Conservation (phyloP, 2,329 filamentous ascomycete species). For the Neonectria sp. region DNA sequence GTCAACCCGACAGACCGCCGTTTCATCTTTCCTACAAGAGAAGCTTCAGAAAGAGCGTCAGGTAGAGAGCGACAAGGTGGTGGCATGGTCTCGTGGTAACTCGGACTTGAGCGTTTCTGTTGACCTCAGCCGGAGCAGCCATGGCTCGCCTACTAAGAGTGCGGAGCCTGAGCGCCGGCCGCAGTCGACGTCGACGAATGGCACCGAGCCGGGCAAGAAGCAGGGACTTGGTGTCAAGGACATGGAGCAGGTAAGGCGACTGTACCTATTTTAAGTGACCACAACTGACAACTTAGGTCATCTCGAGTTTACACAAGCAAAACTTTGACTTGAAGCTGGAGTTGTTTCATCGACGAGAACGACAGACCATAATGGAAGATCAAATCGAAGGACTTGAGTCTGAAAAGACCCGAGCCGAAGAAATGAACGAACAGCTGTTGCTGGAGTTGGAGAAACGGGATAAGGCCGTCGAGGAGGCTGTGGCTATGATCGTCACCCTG, state of each 20-base stretch:
- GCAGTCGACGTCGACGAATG: slow-evolving; percentile 54
- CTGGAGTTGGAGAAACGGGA: slow-evolving; percentile 77
- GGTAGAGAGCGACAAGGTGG: slow-evolving; percentile 62
- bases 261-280: no score
- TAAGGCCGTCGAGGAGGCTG: slow-evolving; percentile 79
- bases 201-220: slow-evolving; percentile 60
- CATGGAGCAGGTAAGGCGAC: slow-evolving; percentile 73
- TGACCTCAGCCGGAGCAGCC: slow-evolving; percentile 55
- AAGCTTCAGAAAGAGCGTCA: slow-evolving; percentile 67
- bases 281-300: slow-evolving; percentile 61
- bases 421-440: slow-evolving; percentile 72
- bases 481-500: slow-evolving; percentile 76
- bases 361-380: slow-evolving; percentile 72
- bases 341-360: slow-evolving; percentile 77
- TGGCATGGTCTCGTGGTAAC: slow-evolving; percentile 52
- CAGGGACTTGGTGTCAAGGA: slow-evolving; percentile 76
- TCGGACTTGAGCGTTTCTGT: slow-evolving; percentile 57
- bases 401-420: slow-evolving; percentile 68
- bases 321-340: slow-evolving; percentile 85
- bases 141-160: slow-evolving; percentile 57
- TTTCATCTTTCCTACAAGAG: slow-evolving; percentile 70
- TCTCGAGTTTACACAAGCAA: slow-evolving; percentile 80
- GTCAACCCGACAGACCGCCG: slow-evolving; percentile 55
- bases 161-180: slow-evolving; percentile 57
- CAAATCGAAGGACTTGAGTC: slow-evolving; percentile 69